Percentiles rank a stretch among this genome's conserved stretches.
These are phyloP conservation scores for Amborella trichopoda DNA, from an alignment of 164 flowering plant genomes.

Conservation along the genomic window DNA sequence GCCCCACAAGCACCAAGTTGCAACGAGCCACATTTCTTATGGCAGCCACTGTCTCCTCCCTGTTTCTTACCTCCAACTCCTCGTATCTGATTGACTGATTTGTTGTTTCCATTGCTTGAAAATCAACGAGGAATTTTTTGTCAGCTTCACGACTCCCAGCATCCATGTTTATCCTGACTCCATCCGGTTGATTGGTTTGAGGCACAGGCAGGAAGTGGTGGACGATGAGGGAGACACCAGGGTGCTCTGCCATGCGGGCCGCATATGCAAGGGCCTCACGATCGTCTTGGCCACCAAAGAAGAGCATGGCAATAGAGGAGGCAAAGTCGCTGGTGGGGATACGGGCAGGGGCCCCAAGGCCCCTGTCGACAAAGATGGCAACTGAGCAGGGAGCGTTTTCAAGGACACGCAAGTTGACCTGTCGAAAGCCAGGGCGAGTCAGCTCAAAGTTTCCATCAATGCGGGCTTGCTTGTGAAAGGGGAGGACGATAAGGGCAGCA, in stretches of 20 bases:
- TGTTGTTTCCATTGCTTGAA: neutral
- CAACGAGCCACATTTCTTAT: constrained; percentile 18
- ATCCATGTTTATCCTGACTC: neutral
- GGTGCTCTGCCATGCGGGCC: constrained; percentile 34
- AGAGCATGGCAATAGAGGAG: constrained; percentile 10
- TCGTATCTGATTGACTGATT: constrained; percentile 3
- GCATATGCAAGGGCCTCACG: constrained; percentile 29
- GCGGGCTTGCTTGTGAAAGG: constrained; percentile 35
- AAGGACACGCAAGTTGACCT: constrained; percentile 19
- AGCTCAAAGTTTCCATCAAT: constrained; percentile 31
- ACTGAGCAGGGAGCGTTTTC: constrained; percentile 29
- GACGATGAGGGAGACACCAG: constrained; percentile 24
- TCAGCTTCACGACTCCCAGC: constrained; percentile 1
- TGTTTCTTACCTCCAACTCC: constrained; percentile 16
- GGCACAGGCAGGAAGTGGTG: constrained; percentile 10
- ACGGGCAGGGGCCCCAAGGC: constrained; percentile 31
- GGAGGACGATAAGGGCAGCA: constrained; percentile 26
- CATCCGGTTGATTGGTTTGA: neutral
- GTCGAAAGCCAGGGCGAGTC: constrained; percentile 13
- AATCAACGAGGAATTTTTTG: constrained; percentile 4
- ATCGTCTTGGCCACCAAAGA: constrained; percentile 34
- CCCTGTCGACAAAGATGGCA: constrained; percentile 33
- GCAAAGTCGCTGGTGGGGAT: constrained; percentile 28
- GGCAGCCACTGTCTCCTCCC: constrained; percentile 11
- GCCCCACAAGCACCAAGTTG: constrained; percentile 39